phyloP scores from a whole-genome alignment of 306 rosid species.

The Cucurbita pepo region DNA sequence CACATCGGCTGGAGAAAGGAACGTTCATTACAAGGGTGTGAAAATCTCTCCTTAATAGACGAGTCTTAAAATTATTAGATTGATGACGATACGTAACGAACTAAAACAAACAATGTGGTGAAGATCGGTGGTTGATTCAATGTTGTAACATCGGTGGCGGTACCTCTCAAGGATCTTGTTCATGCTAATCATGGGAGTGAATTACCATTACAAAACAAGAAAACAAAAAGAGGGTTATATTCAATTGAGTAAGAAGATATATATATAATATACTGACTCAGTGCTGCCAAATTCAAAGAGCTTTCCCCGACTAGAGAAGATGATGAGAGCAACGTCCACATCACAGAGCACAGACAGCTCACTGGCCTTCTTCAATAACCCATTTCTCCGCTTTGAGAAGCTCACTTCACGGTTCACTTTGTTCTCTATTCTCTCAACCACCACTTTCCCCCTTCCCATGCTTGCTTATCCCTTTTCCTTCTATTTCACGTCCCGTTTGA shows the following conservation, averaged over 20 bases:
- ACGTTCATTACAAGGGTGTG: too few relatives aligned
- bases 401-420: constrained; percentile 73
- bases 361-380: constrained; percentile 67
- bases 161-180: constrained; percentile 45
- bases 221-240: background rate
- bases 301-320: constrained; percentile 68
- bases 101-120: constrained; percentile 2
- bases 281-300: constrained; percentile 62
- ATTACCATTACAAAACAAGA: background rate
- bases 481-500: too few relatives aligned
- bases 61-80: too few relatives aligned
- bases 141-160: constrained; percentile 29
- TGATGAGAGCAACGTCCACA: constrained; percentile 60
- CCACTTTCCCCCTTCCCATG: constrained; percentile 76
- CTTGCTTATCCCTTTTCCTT: too few relatives aligned
- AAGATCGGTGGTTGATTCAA: constrained; percentile 12
- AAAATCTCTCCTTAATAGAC: too few relatives aligned
- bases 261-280: constrained; percentile 13
- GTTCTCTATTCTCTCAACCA: constrained; percentile 80
- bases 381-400: constrained; percentile 61
- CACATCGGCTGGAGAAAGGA: too few relatives aligned
- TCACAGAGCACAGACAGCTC: constrained; percentile 79
- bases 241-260: background rate
- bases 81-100: too few relatives aligned
- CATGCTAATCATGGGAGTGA: constrained; percentile 19